These are phyloP conservation scores for Acacia acuminata DNA, from an alignment of 306 rosid species.

Conservation along the genomic window DNA sequence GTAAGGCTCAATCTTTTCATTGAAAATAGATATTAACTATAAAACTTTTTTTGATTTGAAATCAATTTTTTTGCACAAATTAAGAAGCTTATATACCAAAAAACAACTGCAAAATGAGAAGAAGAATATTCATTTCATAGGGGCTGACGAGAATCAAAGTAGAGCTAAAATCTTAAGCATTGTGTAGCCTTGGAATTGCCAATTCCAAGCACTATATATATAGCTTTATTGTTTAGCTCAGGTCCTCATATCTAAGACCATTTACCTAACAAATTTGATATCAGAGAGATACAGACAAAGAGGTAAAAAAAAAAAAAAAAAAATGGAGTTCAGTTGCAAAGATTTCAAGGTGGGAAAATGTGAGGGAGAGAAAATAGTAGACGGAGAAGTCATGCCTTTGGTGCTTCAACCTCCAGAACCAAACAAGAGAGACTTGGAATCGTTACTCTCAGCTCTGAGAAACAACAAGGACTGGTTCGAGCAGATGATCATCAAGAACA, in stretches of 20 bases:
- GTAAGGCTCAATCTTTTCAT: neutral
- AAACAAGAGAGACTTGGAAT: constrained; percentile 44
- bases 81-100: neutral
- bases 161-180: neutral
- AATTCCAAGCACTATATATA: neutral
- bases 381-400: constrained; percentile 79
- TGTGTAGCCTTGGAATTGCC: neutral
- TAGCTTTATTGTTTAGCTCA: neutral
- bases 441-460: constrained; percentile 48
- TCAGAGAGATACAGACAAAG: neutral
- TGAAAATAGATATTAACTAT: no score
- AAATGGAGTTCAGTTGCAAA: constrained; percentile 63
- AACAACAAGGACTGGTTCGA: constrained; percentile 77
- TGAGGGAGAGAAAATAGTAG: constrained; percentile 74
- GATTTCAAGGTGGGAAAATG: constrained; percentile 74
- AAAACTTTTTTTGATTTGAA: no score
- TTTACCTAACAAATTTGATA: neutral
- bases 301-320: neutral
- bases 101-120: neutral
- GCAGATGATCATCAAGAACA: constrained; percentile 69
- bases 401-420: constrained; percentile 57
- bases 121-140: neutral
- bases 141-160: neutral
- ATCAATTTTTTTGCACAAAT: neutral
- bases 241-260: constrained; percentile 1